phyloP scores from a whole-genome alignment of 306 rosid genomes.

The Biancaea sappan region DNA sequence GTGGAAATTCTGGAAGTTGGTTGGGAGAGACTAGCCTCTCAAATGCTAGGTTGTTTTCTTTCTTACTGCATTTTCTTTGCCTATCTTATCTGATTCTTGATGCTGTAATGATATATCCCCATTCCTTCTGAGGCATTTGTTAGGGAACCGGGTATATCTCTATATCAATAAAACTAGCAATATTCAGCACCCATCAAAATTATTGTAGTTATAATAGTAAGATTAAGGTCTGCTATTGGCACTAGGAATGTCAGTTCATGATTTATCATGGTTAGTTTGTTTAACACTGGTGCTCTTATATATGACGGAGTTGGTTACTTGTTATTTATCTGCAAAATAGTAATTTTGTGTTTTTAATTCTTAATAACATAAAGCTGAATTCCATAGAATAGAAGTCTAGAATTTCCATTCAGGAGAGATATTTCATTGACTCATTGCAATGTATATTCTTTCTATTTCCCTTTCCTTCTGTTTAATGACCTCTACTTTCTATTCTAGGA shows the following conservation, averaged over 20 bases:
- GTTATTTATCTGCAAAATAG: no score
- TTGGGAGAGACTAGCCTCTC: no score
- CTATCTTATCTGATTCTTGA: no score
- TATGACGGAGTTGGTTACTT: not conserved
- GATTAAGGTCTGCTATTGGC: conserved; percentile 1
- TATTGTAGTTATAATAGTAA: not conserved
- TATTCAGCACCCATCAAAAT: no score
- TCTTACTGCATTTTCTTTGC: no score
- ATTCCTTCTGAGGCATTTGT: no score
- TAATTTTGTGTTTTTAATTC: not conserved
- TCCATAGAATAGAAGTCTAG: not conserved
- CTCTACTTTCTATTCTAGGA: not conserved
- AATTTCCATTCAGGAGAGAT: not conserved
- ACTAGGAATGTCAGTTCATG: not conserved
- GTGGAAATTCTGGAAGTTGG: no score
- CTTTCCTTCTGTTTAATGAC: not conserved
- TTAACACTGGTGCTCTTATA: not conserved
- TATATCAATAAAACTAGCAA: no score
- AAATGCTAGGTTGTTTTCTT: no score
- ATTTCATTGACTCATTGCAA: not conserved
- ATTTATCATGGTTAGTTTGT: not conserved
- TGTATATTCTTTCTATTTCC: not conserved
- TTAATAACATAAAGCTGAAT: not conserved
- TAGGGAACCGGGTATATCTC: no score
- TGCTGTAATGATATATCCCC: no score